Base-by-base conservation (phyloP, 2,329 filamentous ascomycete species). In the Colletotrichum filicis region DNA sequence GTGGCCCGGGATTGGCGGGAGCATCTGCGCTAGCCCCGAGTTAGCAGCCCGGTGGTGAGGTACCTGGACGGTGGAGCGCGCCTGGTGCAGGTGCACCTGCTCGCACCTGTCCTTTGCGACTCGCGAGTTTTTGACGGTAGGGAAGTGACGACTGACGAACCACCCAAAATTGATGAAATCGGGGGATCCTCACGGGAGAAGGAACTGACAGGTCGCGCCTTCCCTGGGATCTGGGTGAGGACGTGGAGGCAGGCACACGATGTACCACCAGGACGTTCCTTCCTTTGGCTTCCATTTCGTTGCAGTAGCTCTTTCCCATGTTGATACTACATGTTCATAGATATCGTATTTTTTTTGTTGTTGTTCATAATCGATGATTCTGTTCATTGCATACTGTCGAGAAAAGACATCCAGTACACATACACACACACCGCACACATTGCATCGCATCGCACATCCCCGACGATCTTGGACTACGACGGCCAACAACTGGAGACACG, bases 1-100 rank as follows among this genome's bases (percentile, higher is more conserved):
- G 68, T 71, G 71, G 60, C 49, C 71, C 70, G 70, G 66, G 70
- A 70, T 73, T 73, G 70, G 70, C 70, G 70, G 70, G 70, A 69
- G 66, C 53, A 32, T 37, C 62, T 65, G 52, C 59, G 60, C 70
- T 65, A 65, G 55, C 19, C 59, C 66, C 26, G 53, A 70, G 19
- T 37, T 35, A 35, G 70, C 46, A 70, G 66, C 26, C 55, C 55
- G 66, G 70, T 64, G 53, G 24, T 37, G 26, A 64, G 61, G 61
- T 64, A 55, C 61, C 61, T 64, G 61, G 61, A 28, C 59, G 32
- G 32, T 35, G 32, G 11, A 35, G 56, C 65, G 28, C 46, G 30
- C 30, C 30, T 46, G 42, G 42, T 46, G 42, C 19, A 19, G 42
- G 42, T 46, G 42, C 42, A 46, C 14, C 12, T 42, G 37, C 14